Percentiles rank a stretch among this genome's conserved stretches.
These are phyloP conservation scores for Lichtheimia ramosa DNA, from an alignment of 371 early-diverging fungal genomes.

Conservation along the genomic window DNA sequence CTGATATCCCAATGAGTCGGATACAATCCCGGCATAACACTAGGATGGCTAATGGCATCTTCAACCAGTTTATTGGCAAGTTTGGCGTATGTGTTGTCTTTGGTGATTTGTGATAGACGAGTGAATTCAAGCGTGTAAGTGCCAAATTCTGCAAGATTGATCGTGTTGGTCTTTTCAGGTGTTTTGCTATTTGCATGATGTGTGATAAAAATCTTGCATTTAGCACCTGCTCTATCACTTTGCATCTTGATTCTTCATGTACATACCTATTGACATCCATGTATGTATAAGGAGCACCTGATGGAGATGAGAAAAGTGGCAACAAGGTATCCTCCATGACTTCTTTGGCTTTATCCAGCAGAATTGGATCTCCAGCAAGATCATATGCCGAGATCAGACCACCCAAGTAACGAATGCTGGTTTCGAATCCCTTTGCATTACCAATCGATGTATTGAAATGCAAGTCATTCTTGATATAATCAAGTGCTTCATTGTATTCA, in stretches of 20 bases:
- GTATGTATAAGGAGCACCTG: conserved; percentile 75
- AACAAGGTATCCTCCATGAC: conserved; percentile 31
- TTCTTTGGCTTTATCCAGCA: conserved; percentile 27
- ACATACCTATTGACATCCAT: conserved; percentile 58
- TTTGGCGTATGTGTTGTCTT: conserved; percentile 63
- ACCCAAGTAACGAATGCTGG: conserved; percentile 66
- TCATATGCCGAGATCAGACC: conserved; percentile 55
- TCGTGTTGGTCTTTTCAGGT: conserved; percentile 28
- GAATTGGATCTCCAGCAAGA: conserved; percentile 16
- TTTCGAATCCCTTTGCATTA: conserved; percentile 59
- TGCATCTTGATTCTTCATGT: too few species aligned
- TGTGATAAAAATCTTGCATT: background rate
- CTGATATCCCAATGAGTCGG: conserved; percentile 54
- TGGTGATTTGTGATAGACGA: conserved; percentile 76
- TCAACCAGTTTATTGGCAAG: conserved; percentile 64
- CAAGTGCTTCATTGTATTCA: conserved; percentile 66
- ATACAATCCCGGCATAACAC: conserved; percentile 68
- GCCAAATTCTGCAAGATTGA: conserved; percentile 83
- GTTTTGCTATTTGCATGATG: background rate
- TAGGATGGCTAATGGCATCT: conserved; percentile 21
- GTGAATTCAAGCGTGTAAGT: conserved; percentile 88
- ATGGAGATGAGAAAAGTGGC: conserved; percentile 33
- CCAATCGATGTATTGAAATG: conserved; percentile 21
- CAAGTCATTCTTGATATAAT: conserved; percentile 19
- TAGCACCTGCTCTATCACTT: background rate